Conservation (phyloP, 257 asterid species). For the Nicotiana undulata region DNA sequence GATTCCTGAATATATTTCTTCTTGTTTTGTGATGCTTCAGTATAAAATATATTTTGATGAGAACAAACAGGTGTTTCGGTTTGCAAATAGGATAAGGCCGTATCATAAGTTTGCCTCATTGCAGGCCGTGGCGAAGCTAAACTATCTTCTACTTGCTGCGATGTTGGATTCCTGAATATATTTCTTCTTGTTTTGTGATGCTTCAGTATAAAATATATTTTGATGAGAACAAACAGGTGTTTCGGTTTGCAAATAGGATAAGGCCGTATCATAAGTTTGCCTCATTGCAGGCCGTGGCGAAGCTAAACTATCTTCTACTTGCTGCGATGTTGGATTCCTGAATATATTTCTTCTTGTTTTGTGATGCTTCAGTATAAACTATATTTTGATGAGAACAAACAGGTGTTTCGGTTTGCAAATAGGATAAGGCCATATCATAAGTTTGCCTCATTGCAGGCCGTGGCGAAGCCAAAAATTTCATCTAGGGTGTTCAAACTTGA, state of each 20-base stretch:
- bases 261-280: neutral
- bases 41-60: neutral
- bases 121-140: too few relatives aligned
- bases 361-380: neutral
- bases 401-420: neutral
- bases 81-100: neutral
- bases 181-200: neutral
- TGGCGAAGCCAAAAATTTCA: too few relatives aligned
- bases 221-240: neutral
- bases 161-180: neutral
- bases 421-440: neutral
- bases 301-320: neutral
- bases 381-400: neutral
- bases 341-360: neutral
- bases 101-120: neutral
- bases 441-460: neutral
- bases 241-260: neutral
- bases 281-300: too few relatives aligned
- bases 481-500: too few relatives aligned
- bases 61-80: neutral
- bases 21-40: neutral
- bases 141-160: neutral
- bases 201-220: neutral
- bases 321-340: neutral
- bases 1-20: neutral